Evolutionary conservation across 495 filamentous ascomycete genomes (phyloP).

Genomic region (Elasticomyces elasticus): DNA sequence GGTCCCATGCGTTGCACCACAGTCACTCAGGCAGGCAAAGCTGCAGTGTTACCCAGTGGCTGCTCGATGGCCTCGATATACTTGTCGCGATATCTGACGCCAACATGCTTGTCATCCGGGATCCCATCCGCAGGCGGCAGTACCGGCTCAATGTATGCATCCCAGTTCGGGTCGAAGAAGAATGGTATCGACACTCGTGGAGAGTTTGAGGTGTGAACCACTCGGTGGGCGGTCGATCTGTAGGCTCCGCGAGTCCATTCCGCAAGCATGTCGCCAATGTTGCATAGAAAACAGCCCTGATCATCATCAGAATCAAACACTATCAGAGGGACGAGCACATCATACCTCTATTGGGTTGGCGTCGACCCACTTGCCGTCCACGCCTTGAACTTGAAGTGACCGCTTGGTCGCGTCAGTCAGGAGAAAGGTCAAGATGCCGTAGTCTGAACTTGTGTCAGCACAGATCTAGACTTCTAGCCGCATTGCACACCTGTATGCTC

Average conservation of each 20-base stretch:
- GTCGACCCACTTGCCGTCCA: constrained; percentile 26
- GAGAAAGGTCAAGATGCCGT: constrained; percentile 34
- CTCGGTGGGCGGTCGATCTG: constrained; percentile 29
- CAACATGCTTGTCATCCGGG: not conserved
- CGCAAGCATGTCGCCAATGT: constrained; percentile 37
- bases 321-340: not conserved
- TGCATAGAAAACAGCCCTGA: constrained; percentile 31
- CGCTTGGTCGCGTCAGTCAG: constrained; percentile 29
- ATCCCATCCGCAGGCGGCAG: not conserved
- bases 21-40: not conserved
- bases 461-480: not conserved
- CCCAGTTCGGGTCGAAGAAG: constrained; percentile 34
- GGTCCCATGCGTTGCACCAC: too few species aligned
- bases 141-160: constrained; percentile 27
- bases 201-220: constrained; percentile 28
- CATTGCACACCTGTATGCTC: not conserved
- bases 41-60: not conserved
- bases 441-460: constrained; percentile 29
- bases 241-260: constrained; percentile 35
- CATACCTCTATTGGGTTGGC: constrained; percentile 26
- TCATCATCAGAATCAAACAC: not conserved
- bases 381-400: constrained; percentile 29
- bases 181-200: constrained; percentile 34
- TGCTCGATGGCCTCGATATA: not conserved
- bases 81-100: not conserved